Conservation (phyloP, 2,329 filamentous ascomycete genomes). For the Epichloe glyceriae region DNA sequence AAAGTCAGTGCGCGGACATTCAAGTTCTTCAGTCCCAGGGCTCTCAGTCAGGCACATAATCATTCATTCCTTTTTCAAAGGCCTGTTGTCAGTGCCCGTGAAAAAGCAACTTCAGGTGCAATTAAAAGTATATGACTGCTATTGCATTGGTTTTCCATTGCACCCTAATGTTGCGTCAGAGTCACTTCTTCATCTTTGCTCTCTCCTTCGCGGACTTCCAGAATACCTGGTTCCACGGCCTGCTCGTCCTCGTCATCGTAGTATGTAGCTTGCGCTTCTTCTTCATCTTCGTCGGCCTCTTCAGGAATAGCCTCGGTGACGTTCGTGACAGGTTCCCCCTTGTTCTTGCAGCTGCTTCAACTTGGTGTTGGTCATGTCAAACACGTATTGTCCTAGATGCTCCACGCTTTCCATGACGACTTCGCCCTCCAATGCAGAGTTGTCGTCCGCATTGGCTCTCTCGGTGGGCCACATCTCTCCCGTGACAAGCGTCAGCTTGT, state of each 20-base stretch:
- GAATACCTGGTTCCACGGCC: conserved; percentile 21
- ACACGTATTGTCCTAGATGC: conserved; percentile 92
- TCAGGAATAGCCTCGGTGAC: conserved; percentile 14
- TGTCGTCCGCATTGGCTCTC: conserved; percentile 33
- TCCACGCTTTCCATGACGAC: conserved; percentile 81
- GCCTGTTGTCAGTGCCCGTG: no score
- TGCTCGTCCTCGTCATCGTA: conserved; percentile 19
- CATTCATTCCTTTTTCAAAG: no score
- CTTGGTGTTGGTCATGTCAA: conserved; percentile 72
- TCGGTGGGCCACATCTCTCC: conserved; percentile 74
- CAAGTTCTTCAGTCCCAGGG: no score
- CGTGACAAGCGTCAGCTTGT: conserved; percentile 68
- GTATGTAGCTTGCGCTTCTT: conserved; percentile 15
- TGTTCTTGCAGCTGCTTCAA: conserved; percentile 35
- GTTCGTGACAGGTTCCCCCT: conserved; percentile 10
- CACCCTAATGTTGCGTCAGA: not conserved
- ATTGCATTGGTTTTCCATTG: not conserved
- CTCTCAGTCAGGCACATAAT: no score
- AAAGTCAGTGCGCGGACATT: no score
- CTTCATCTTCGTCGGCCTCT: conserved; percentile 18
- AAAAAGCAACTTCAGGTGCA: no score
- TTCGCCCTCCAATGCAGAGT: conserved; percentile 34
- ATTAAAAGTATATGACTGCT: no score
- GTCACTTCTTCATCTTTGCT: not conserved
- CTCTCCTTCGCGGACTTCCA: conserved; percentile 21